These are phyloP conservation scores for Pseudogymnoascus sp. DNA, from an alignment of 2,329 filamentous ascomycete species.

Conservation along the genomic window DNA sequence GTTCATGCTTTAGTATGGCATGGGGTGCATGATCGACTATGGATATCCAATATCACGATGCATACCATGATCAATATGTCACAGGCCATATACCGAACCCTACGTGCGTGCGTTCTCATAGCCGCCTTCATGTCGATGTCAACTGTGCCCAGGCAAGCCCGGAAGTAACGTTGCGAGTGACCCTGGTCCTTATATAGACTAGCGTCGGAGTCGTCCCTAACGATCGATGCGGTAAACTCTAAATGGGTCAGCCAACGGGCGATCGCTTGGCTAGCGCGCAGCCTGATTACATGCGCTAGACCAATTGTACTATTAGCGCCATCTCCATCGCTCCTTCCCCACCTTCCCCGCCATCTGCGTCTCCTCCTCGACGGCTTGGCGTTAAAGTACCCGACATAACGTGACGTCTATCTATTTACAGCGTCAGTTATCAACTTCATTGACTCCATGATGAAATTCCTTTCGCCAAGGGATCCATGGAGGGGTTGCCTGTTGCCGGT, in stretches of 20 bases:
- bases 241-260: neutral
- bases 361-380: neutral
- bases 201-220: neutral
- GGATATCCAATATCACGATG: neutral
- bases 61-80: neutral
- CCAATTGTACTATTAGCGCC: neutral
- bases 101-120: neutral
- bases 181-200: neutral
- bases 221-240: neutral
- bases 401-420: neutral
- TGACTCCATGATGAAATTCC: neutral
- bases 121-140: neutral
- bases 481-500: neutral
- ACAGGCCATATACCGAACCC: neutral
- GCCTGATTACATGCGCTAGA: neutral
- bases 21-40: neutral
- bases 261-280: neutral
- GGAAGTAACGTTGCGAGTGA: conserved; percentile 5
- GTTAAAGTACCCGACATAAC: neutral
- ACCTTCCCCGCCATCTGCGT: neutral
- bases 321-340: neutral
- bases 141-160: neutral
- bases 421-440: neutral
- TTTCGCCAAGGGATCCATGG: neutral
- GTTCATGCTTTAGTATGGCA: neutral